Percentiles rank a stretch among this genome's conserved stretches.
phyloP scores from a whole-genome alignment of 2,329 filamentous ascomycete genomes.

The Lachnellula occidentalis region DNA sequence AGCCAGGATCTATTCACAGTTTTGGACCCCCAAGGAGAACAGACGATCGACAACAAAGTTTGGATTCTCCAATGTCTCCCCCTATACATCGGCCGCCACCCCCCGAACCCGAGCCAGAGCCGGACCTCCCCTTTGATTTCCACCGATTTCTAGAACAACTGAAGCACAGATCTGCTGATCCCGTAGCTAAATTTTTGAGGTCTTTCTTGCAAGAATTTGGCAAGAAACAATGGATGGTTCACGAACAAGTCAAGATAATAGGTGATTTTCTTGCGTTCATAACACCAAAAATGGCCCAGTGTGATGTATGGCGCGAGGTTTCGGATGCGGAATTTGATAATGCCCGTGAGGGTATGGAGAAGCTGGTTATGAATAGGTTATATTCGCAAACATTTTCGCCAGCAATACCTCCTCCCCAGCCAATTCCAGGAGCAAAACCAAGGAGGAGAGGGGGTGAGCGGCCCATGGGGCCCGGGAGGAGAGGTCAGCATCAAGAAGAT shows the following conservation, averaged over 20 bases:
- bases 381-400: conserved; percentile 97
- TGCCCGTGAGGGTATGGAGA: conserved; percentile 97
- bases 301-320: conserved; percentile 93
- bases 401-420: conserved; percentile 76
- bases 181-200: conserved; percentile 89
- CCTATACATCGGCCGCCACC: conserved; percentile 58
- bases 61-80: conserved; percentile 38
- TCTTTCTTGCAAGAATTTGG: conserved; percentile 93
- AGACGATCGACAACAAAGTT: conserved; percentile 45
- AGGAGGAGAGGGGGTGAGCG: conserved; percentile 64
- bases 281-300: conserved; percentile 94
- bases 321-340: conserved; percentile 98
- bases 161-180: conserved; percentile 94
- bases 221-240: conserved; percentile 99
- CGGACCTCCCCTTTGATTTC: conserved; percentile 88
- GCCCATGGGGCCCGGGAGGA: conserved; percentile 71
- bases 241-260: conserved; percentile 99
- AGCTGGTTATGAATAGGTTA: conserved; percentile 95
- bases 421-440: conserved; percentile 62
- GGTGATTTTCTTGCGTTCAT: conserved; percentile 95
- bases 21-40: conserved; percentile 20
- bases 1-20: conserved; percentile 29
- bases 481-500: conserved; percentile 95
- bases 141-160: conserved; percentile 95
- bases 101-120: conserved; percentile 72